Evolutionary conservation across 495 filamentous ascomycete genomes (phyloP).

Genomic region (Xylaria grammica): DNA sequence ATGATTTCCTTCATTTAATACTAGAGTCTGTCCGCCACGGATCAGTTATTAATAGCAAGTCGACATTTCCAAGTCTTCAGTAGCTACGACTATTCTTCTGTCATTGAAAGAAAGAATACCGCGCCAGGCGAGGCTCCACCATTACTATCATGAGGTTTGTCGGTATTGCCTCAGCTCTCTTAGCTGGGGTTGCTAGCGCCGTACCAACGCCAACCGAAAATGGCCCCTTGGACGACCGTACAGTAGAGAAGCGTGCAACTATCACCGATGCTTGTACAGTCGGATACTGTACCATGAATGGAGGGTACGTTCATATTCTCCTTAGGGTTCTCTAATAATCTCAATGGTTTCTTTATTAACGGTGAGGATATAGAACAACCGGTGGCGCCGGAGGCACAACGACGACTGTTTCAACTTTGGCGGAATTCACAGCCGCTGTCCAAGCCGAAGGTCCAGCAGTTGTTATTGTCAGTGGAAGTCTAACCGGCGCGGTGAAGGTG

Average conservation of each 20-base stretch:
- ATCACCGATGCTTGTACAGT: conserved; percentile 38
- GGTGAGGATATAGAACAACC: conserved; percentile 49
- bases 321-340: neutral
- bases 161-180: conserved; percentile 12
- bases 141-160: conserved; percentile 31
- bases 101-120: neutral
- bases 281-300: conserved; percentile 41
- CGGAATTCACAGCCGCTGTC: conserved; percentile 50
- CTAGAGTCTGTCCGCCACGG: neutral
- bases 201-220: conserved; percentile 8
- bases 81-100: neutral
- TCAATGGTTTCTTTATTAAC: neutral
- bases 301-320: conserved; percentile 20
- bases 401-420: conserved; percentile 58
- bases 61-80: neutral
- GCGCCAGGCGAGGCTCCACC: neutral
- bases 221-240: conserved; percentile 6
- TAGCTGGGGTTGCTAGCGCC: conserved; percentile 2
- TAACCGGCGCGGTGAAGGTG: conserved; percentile 50
- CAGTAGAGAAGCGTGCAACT: conserved; percentile 34
- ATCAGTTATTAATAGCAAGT: no score
- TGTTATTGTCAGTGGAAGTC: conserved; percentile 51
- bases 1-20: conserved; percentile 15
- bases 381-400: conserved; percentile 59
- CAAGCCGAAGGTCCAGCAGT: conserved; percentile 49